Evolutionary conservation across 176 grass and related monocot species (phyloP), one percentile per base, ranked within the genome.

Genomic region (Musa acuminata): DNA sequence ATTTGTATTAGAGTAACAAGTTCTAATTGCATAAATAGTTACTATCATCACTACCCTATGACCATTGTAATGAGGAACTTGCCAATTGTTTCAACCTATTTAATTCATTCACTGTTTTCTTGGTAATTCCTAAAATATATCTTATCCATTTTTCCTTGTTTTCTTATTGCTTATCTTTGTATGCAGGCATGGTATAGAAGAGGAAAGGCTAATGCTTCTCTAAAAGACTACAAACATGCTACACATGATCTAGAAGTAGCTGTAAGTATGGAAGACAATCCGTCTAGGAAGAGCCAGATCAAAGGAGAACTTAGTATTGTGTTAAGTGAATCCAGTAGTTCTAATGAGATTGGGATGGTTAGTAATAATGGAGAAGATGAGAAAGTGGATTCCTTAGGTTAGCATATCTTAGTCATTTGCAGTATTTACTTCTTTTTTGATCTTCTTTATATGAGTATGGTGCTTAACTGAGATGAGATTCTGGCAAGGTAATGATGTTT

Each of bases 161-260:
- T 6, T 67, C 66, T 60, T 62, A 29, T 48, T 82, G 52, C 66
- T 24, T 52, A 84, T 74, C 55, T 82, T 63, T 72, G 27, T 9
- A 82, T 86, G 81, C 82, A 93, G 94, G 86, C 87, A 71, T 91
- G 90, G 84, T 98, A 98, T 80, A 90, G 90, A 67, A 93, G 88
- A 83, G 94, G 94, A 53, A 98, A 93, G 84, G 75, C 84, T 80
- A 93, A 91, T 67, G 75, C 73, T 67, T 90, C 90, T 0, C 65
- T 91, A 72, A 84, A 66, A 35, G 84, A 87, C 23, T 91, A 93
- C 85, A 78, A 77, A 82, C 79, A 80, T 83, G 73, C 94, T 54
- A 50, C 85, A 75, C 67, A 48, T 93, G 94, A 98, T 84, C 81
- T 98, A 72, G 83, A 91, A 80, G 82, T 82, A 81, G 94, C 90